These are phyloP conservation scores for Amesomyces nigricolor DNA, from an alignment of 2,329 filamentous ascomycete species.

Conservation along the genomic window DNA sequence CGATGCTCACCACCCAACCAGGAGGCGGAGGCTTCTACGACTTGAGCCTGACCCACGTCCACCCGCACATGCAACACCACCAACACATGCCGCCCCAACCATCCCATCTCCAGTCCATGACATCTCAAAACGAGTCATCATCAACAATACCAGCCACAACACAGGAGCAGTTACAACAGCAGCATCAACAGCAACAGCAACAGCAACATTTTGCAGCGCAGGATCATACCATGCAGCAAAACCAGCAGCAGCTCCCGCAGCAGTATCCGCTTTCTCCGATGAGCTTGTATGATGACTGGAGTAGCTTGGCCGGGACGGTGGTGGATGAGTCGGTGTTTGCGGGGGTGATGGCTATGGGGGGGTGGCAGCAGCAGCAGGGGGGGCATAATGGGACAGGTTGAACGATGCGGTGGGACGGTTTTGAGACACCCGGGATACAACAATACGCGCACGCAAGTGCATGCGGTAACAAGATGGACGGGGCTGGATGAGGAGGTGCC, in stretches of 20 bases:
- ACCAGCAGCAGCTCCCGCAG: not conserved
- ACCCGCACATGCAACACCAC: conserved; percentile 20
- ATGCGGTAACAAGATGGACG: too few relatives aligned
- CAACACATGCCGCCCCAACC: conserved; percentile 2
- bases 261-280: conserved; percentile 7
- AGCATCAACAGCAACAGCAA: conserved; percentile 6
- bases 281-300: conserved; percentile 26
- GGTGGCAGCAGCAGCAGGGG: conserved; percentile 16
- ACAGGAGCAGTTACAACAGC: conserved; percentile 1
- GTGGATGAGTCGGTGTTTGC: conserved; percentile 26
- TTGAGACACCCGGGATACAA: too few relatives aligned
- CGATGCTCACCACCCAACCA: conserved; percentile 11
- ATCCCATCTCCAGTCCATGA: conserved; percentile 6
- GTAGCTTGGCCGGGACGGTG: conserved; percentile 23
- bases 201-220: not conserved
- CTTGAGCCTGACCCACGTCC: conserved; percentile 15
- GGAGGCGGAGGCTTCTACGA: conserved; percentile 17
- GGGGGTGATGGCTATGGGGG: conserved; percentile 14
- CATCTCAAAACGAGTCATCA: not conserved
- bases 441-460: too few relatives aligned
- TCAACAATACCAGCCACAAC: conserved; percentile 5
- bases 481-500: too few relatives aligned
- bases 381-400: not conserved
- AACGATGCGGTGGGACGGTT: not conserved
- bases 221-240: not conserved